Evolutionary conservation across 192 early-diverging fungal genomes (phyloP), one percentile per base, ranked within the genome.

Genomic region (Linnemannia schmuckeri): DNA sequence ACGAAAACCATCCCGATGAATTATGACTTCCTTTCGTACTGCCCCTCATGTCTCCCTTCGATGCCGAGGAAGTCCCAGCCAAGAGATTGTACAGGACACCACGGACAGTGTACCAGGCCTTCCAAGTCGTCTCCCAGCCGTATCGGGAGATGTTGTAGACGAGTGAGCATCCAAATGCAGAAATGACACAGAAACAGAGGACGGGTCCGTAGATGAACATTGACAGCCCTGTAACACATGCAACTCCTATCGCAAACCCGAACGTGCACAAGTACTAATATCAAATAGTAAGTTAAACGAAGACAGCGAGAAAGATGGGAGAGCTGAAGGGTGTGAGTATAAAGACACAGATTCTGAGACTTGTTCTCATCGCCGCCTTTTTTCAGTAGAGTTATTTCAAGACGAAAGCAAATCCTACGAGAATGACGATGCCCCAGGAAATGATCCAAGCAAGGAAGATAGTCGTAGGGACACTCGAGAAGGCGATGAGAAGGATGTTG

Each of bases 391-490:
- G 10, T 44, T 7, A 44, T 44, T 44, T 44, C 49, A 18, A 18
- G 20, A 52, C 24, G 24, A 5, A 9, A 2, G 9, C 24, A 9
- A 57, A 46, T 15, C 47, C 18, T 79, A 79, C 78, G 35, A 79
- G 27, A 54, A 79, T 72, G 30, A 57, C 70, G 6, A 70, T 30
- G 5, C 52, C 33, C 69, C 78, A 79, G 10, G 52, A 7, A 13
- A 79, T n/a, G 70, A 79, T 72, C 70, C 78, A 71, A 6, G 78
- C 70, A 13, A 79, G 40, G 6, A 79, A 72, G 54, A 79, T 72
- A 8, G 52, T 30, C 37, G 78, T 79, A 3, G 78, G 78, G 37
- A 79, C 6, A 33, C 49, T 41, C 22, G 70, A 71, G n/a, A 79
- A 61, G 37, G 54, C 38, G 9, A 41, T 42, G 24, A 72, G 15